Evolutionary conservation across 495 filamentous ascomycete species (phyloP), one percentile per base, ranked within the genome.

Genomic region (Lasiosphaeris hirsuta): DNA sequence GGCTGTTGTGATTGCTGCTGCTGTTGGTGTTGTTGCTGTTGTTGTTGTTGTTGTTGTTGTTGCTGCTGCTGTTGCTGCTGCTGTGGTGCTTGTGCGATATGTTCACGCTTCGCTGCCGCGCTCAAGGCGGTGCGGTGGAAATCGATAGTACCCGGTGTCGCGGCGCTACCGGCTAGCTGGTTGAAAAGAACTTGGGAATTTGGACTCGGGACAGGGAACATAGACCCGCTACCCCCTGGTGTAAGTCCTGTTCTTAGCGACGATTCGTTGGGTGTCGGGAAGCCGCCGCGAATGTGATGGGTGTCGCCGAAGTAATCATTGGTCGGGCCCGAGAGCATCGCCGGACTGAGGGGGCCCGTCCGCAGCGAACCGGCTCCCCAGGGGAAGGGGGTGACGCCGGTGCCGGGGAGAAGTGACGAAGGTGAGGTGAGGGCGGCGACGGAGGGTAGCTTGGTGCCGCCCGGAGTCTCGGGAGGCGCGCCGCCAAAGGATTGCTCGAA

Each of bases 201-300:
- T 14, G 94, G 94, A 66, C 90, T 92, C 4, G 92, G 89, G 34
- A 86, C 89, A 34, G 92, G 90, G 78, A 98, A 98, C 89, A 98
- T 97, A 66, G 93, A 96, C 57, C 94, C 94, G 65, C 93, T 91
- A 41, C 94, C 94, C 50, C 94, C 94, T 14, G 94, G 94, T 35
- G 95, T 98, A 57, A 98, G 72, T 47, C 94, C 94, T 14, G 90
- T 94, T 41, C 94, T 83, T 14, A 98, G 78, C 1, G 90, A 95
- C 0, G 92, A 97, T 74, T 98, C 94, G 84, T 97, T 97, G 3
- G 94, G 95, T 2, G 94, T 97, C n/a, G 88, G 88, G 68, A 97
- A 95, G 35, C 87, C 82, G 49, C 89, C 86, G 60, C 90, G 78
- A 54, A 95, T 83, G 68, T 93, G 89, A 65, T 86, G 85, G 7